phyloP scores from a whole-genome alignment of 352 stramenopile genomes.

The Phytophthora sansomeana region DNA sequence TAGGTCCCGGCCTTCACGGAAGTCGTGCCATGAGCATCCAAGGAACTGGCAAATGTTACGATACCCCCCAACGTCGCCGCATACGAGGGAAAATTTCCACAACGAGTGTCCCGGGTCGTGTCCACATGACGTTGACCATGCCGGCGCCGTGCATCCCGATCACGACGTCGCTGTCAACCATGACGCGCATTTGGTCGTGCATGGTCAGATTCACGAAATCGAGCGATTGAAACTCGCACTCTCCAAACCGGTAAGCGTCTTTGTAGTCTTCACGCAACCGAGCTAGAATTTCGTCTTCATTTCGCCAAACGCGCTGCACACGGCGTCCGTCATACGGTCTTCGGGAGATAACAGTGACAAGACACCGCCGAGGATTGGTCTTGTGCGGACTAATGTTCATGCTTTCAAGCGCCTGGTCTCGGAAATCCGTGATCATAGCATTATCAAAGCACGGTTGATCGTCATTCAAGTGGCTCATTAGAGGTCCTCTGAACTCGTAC shows the following conservation, averaged over 20 bases:
- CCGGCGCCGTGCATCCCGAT: constrained; percentile 83
- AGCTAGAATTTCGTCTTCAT: constrained; percentile 56
- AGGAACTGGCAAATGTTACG: constrained; percentile 76
- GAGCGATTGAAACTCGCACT: constrained; percentile 54
- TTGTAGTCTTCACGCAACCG: constrained; percentile 50
- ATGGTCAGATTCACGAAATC: constrained; percentile 69
- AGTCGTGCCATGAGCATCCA: constrained; percentile 66
- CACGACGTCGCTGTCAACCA: constrained; percentile 70
- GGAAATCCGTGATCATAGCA: constrained; percentile 28
- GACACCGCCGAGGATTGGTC: constrained; percentile 12
- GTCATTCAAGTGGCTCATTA: constrained; percentile 60
- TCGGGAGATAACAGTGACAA: constrained; percentile 63
- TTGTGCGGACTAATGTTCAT: constrained; percentile 28
- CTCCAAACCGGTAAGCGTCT: constrained; percentile 31
- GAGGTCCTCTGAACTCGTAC: constrained; percentile 45
- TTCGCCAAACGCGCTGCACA: constrained; percentile 64
- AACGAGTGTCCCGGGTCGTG: constrained; percentile 52
- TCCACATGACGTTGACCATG: constrained; percentile 80
- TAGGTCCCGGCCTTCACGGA: constrained; percentile 45
- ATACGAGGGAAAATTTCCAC: constrained; percentile 71
- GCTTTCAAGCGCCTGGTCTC: constrained; percentile 29
- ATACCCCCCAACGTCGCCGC: constrained; percentile 65
- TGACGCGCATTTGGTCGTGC: constrained; percentile 60
- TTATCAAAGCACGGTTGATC: constrained; percentile 46
- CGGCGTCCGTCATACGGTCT: constrained; percentile 53